These are phyloP conservation scores for Lyophyllum semitale DNA, from an alignment of 768 basidiomycete genomes.

Conservation along the genomic window DNA sequence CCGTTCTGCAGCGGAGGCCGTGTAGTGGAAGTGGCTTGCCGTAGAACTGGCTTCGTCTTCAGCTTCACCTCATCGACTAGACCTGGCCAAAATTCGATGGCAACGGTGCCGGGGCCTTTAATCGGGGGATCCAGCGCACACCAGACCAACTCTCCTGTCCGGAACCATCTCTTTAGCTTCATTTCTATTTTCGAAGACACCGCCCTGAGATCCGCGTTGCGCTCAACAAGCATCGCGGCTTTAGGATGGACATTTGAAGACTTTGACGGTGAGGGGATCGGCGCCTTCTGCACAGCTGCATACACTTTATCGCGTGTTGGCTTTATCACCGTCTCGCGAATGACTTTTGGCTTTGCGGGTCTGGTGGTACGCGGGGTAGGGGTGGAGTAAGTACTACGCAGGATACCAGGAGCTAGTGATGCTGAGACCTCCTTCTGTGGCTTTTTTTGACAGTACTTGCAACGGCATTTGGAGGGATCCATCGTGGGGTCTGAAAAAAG, in stretches of 20 bases:
- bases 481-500: constrained; percentile 56
- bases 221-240: constrained; percentile 57
- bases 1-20: constrained; percentile 6
- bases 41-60: constrained; percentile 43
- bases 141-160: constrained; percentile 75
- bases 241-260: constrained; percentile 36
- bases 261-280: constrained; percentile 28
- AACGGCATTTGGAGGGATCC: constrained; percentile 55
- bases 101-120: constrained; percentile 36
- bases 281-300: constrained; percentile 42
- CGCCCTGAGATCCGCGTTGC: constrained; percentile 65
- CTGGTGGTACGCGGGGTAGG: constrained; percentile 25
- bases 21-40: constrained; percentile 7
- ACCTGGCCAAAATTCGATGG: constrained; percentile 76
- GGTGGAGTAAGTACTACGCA: constrained; percentile 25
- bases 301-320: constrained; percentile 33
- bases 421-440: constrained; percentile 72
- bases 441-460: constrained; percentile 77
- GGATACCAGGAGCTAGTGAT: constrained; percentile 43
- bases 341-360: constrained; percentile 20
- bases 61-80: constrained; percentile 60
- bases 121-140: constrained; percentile 58
- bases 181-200: constrained; percentile 46
- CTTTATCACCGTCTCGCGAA: constrained; percentile 25
- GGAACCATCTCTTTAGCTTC: constrained; percentile 58